These are phyloP conservation scores for Chaetomiaceae sp. DNA, from an alignment of 2,329 filamentous ascomycete species.

Conservation along the genomic window DNA sequence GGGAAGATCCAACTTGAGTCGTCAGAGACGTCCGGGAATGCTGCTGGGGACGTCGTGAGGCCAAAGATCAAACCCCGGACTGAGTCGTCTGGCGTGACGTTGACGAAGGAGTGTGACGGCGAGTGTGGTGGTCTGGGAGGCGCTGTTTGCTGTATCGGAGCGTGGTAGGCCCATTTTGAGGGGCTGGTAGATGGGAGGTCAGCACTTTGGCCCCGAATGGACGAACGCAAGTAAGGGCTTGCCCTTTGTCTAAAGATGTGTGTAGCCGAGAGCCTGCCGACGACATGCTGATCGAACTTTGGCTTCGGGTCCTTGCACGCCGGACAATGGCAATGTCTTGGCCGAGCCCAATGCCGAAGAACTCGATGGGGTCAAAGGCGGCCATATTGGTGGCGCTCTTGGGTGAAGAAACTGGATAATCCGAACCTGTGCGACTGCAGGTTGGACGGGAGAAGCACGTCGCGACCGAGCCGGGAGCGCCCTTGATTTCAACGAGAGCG, in stretches of 20 bases:
- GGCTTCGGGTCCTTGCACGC: neutral
- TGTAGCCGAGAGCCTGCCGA: too few species aligned
- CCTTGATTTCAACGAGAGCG: too few species aligned
- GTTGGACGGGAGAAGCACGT: neutral
- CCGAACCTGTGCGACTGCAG: too few species aligned
- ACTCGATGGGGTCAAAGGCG: constrained; percentile 9
- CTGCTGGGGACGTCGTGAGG: neutral
- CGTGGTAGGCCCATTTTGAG: too few species aligned
- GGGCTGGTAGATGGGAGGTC: too few species aligned
- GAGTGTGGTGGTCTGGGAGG: too few species aligned
- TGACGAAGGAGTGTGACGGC: neutral
- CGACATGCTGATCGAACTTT: constrained; percentile 2
- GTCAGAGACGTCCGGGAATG: constrained; percentile 1
- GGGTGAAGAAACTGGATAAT: neutral
- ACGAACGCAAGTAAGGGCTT: too few species aligned
- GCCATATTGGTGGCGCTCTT: constrained; percentile 5
- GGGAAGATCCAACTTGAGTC: neutral
- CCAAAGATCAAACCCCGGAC: neutral
- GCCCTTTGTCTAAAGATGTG: too few species aligned
- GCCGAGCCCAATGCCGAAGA: constrained; percentile 4
- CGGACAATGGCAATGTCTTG: neutral
- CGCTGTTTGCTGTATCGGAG: too few species aligned
- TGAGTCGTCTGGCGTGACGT: constrained; percentile 5
- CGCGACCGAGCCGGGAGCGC: too few species aligned
- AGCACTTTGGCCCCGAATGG: too few species aligned